A percentile compares a stretch with the other conserved stretches of the same genome.
Evolutionary conservation across 768 basidiomycete genomes (phyloP).

Genomic region (Chalciporus sphaerocephalus): DNA sequence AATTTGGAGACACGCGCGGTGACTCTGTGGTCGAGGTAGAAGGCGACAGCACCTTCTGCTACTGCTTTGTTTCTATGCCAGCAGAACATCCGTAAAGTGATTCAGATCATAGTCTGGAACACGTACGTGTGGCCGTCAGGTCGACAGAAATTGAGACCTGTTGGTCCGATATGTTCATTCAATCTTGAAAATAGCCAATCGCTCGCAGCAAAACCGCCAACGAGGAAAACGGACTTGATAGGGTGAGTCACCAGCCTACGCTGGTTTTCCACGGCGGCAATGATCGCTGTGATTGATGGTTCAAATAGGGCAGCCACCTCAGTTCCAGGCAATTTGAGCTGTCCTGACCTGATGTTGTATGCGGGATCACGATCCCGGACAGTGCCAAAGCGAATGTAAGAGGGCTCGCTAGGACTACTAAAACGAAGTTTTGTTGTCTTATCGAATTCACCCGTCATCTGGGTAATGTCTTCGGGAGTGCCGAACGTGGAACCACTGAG

Average conservation of each 20-base stretch:
- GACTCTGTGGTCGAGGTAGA: conserved; percentile 42
- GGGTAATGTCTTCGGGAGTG: conserved; percentile 35
- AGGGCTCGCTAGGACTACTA: conserved; percentile 34
- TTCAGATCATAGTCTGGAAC: conserved; percentile 7
- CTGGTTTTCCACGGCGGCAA: conserved; percentile 25
- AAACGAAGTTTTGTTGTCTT: conserved; percentile 46
- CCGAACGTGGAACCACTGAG: conserved; percentile 40
- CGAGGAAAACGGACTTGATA: conserved; percentile 38
- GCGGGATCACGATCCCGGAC: conserved; percentile 37
- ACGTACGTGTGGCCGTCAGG: conserved; percentile 50
- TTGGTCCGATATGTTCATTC: conserved; percentile 28
- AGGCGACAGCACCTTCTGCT: conserved; percentile 42
- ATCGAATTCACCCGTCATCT: conserved; percentile 44
- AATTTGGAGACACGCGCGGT: conserved; percentile 36
- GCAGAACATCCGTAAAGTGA: not conserved
- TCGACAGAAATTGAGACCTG: conserved; percentile 40
- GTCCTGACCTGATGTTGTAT: conserved; percentile 43
- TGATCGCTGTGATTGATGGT: conserved; percentile 20
- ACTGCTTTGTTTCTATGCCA: conserved; percentile 43
- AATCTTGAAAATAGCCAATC: conserved; percentile 39
- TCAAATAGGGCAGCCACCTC: conserved; percentile 32
- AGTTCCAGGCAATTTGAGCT: conserved; percentile 39
- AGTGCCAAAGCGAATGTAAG: conserved; percentile 47
- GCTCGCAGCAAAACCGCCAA: conserved; percentile 44
- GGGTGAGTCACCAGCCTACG: conserved; percentile 14